Evolutionary conservation across 1,139 yeast genomes (phyloP).

Genomic region (Hyphopichia khmerensis): DNA sequence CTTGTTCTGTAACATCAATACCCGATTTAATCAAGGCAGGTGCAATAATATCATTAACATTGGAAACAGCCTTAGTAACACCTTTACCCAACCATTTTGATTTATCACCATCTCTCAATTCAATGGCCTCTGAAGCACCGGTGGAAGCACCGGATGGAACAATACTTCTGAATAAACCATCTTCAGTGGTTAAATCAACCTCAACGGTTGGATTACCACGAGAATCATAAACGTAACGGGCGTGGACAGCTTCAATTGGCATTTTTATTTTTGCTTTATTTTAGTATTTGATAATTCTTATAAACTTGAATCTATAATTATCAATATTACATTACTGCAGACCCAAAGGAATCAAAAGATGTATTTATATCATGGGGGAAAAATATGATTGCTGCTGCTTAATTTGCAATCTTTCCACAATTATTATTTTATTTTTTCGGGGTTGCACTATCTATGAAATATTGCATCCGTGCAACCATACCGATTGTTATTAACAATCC

Average conservation of each 20-base stretch:
- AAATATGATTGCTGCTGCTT: background rate
- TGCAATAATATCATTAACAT: constrained; percentile 79
- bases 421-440: background rate
- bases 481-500: too few species aligned
- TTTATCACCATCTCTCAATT: constrained; percentile 87
- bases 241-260: constrained; percentile 55
- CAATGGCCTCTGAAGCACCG: constrained; percentile 86
- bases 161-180: constrained; percentile 80
- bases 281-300: too few species aligned
- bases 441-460: too few species aligned
- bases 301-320: too few species aligned
- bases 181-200: constrained; percentile 78
- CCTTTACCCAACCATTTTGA: constrained; percentile 90
- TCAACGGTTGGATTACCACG: constrained; percentile 96
- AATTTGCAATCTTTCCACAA: background rate
- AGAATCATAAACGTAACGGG: constrained; percentile 91
- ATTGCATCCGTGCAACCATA: too few species aligned
- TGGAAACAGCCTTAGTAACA: constrained; percentile 80
- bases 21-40: constrained; percentile 72
- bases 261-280: constrained; percentile 12
- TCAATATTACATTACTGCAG: too few species aligned
- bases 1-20: constrained; percentile 72
- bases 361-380: background rate
- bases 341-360: too few species aligned
- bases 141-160: constrained; percentile 95